Evolutionary conservation across 2,329 filamentous ascomycete genomes (phyloP), one percentile per base, ranked within the genome.

Genomic region (Fusarium sp.): DNA sequence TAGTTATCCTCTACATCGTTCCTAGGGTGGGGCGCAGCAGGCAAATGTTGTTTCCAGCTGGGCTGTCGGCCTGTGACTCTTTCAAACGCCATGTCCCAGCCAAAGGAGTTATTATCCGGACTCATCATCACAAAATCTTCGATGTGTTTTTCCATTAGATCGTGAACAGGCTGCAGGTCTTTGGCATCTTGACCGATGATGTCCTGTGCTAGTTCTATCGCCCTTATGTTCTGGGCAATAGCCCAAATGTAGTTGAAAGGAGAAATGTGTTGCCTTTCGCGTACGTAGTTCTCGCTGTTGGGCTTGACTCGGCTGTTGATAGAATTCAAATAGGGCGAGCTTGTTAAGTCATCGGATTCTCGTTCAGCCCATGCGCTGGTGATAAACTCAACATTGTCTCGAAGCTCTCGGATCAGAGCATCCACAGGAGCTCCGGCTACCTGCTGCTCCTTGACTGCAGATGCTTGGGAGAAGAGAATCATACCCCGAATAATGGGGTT

Each of bases 161-260:
- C 78, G n/a, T 80, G 79, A 25, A 86, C 81, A n/a, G 79, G 69
- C 65, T 80, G 73, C 52, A 89, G 76, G 21, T 21, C 69, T 49
- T 78, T 63, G 16, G 75, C 78, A 21, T 73, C 75, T 4, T 77
- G 70, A 16, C 74, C 76, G 10, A 86, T 76, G 19, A 86, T 78
- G 69, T 85, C 77, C 45, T 81, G 78, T 19, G 87, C 85, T 66
- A 84, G 66, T 44, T 83, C 79, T 58, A 89, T 80, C 25, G 85
- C 88, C 72, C 75, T 80, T 60, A 82, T 79, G 64, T 79, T 79
- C 62, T 82, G 78, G 11, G 77, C 70, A 38, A 82, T 21, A 3
- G 72, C 63, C 42, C 73, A 60, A 15, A 82, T 60, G 64, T 79
- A 81, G 19, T 73, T 66, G 41, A 65, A 75, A 21, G 75, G 76